Evolutionary conservation across 1,284 basidiomycete genomes (phyloP).

Genomic region (Limonomyces culmigenus): DNA sequence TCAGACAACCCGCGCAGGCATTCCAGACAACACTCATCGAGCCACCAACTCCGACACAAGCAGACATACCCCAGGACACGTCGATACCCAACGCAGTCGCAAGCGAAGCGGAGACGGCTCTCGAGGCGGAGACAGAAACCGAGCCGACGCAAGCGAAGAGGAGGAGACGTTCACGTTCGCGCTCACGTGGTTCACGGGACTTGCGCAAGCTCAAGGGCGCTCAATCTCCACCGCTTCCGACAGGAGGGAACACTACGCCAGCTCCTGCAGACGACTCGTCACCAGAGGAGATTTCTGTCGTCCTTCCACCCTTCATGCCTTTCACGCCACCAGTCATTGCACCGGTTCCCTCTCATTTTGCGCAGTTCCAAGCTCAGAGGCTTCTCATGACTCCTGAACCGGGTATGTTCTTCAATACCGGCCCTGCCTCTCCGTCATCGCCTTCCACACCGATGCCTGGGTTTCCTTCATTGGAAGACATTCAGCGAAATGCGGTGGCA

Average conservation of each 20-base stretch:
- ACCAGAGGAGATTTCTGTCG: constrained; percentile 25
- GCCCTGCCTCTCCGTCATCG: neutral
- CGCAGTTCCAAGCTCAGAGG: constrained; percentile 30
- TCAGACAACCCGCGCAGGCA: neutral
- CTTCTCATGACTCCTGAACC: constrained; percentile 36
- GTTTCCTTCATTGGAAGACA: constrained; percentile 52
- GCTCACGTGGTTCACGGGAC: constrained; percentile 59
- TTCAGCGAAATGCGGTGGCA: constrained; percentile 39
- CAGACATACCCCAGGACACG: neutral
- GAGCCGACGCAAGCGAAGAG: constrained; percentile 20
- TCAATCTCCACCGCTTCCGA: constrained; percentile 19
- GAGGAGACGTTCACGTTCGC: constrained; percentile 49
- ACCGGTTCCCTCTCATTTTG: constrained; percentile 45
- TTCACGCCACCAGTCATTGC: constrained; percentile 35
- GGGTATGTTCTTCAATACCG: neutral
- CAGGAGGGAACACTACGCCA: constrained; percentile 17
- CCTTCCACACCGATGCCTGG: constrained; percentile 42
- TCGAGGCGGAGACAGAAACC: constrained; percentile 4
- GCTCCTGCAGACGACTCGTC: constrained; percentile 35
- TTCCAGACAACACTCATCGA: neutral
- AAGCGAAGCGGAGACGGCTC: constrained; percentile 8
- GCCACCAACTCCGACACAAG: neutral
- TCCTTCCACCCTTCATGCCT: constrained; percentile 20
- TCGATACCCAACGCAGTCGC: neutral
- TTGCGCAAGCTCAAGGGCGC: constrained; percentile 39